These are phyloP conservation scores for Phytophthora sojae DNA, from an alignment of 352 stramenopile genomes.

Conservation along the genomic window DNA sequence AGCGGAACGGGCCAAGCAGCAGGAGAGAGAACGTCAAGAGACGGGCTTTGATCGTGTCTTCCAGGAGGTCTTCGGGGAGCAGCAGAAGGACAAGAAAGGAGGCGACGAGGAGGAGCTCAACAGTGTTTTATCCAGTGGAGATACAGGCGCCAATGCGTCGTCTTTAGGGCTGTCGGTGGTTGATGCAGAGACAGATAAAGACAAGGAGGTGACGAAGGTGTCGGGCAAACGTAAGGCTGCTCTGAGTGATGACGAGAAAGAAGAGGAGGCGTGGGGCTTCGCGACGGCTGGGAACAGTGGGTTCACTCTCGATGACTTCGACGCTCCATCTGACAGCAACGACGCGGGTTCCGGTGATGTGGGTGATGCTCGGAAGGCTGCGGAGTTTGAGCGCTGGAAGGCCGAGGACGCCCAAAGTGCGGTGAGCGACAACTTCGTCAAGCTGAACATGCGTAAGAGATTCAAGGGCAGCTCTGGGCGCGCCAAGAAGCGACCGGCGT, in stretches of 20 bases:
- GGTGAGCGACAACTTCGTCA: constrained; percentile 85
- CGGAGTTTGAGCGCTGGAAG: constrained; percentile 69
- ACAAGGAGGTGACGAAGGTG: constrained; percentile 3
- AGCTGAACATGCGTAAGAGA: constrained; percentile 81
- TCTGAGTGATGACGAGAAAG: constrained; percentile 10
- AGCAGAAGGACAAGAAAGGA: constrained; percentile 30
- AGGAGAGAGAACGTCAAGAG: constrained; percentile 45
- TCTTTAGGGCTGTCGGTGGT: neutral
- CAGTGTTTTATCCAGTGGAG: constrained; percentile 6
- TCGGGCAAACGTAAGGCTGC: constrained; percentile 13
- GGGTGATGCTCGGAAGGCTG: constrained; percentile 17
- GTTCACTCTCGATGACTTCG: constrained; percentile 54
- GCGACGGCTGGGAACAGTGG: constrained; percentile 32
- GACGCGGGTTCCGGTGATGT: neutral
- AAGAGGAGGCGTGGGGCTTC: constrained; percentile 46
- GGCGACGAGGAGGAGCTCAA: constrained; percentile 30
- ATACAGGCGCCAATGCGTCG: neutral
- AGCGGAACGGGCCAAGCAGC: constrained; percentile 27
- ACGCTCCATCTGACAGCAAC: constrained; percentile 15
- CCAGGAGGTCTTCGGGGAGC: constrained; percentile 52
- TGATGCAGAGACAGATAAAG: constrained; percentile 1
- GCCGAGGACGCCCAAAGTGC: constrained; percentile 51
- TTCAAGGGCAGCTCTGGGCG: constrained; percentile 74
- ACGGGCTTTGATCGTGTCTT: constrained; percentile 62
- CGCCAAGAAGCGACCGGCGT: constrained; percentile 71